Base-by-base conservation (phyloP, 345 rosid species). In the Citropsis articulata region DNA sequence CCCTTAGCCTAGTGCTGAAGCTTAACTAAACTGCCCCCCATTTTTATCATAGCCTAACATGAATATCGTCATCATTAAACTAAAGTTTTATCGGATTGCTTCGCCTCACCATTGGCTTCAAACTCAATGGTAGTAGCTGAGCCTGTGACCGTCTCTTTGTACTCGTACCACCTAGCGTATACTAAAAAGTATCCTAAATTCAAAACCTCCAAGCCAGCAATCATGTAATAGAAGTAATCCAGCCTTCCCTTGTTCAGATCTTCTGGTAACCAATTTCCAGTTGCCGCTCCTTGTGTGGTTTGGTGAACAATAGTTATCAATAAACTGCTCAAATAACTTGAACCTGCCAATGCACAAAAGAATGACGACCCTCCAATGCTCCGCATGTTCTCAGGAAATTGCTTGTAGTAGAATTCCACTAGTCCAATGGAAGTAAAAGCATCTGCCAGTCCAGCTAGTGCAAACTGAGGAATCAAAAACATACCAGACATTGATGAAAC, bases 301-400 rank as follows among this genome's bases (percentile, higher is more conserved):
- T 50, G 55, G 61, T 87, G 91, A 59, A 89, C 87, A 30, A 89
- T 45, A 31, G 72, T 48, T 61, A 89, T 89, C 31, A 89, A 69
- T 5, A 85, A 67, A 42, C 83, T 84, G 28, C 88, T 85, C 25
- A 87, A 14, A 67, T 87, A 89, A 77, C 84, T 87, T 3, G 89
- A 74, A 22, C 71, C 85, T 7, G 90, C 88, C 6, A 74, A 1
- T n/a, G 85, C 86, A 62, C 90, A 85, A 35, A 66, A 85, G 82
- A 56, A 85, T 2, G 85, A 53, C 21, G 90, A 81, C 66, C 92
- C 90, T 16, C 82, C 90, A 14, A 89, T 81, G 81, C 89, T 89
- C 64, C 85, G 87, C 92, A 89, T 89, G 77, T 89, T 87, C 81
- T 89, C 92, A 0, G 90, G 92, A 61, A 89, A 87, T 69, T 87